phyloP scores from a whole-genome alignment of 1,284 basidiomycete genomes.

The Cryptococcus sp. region DNA sequence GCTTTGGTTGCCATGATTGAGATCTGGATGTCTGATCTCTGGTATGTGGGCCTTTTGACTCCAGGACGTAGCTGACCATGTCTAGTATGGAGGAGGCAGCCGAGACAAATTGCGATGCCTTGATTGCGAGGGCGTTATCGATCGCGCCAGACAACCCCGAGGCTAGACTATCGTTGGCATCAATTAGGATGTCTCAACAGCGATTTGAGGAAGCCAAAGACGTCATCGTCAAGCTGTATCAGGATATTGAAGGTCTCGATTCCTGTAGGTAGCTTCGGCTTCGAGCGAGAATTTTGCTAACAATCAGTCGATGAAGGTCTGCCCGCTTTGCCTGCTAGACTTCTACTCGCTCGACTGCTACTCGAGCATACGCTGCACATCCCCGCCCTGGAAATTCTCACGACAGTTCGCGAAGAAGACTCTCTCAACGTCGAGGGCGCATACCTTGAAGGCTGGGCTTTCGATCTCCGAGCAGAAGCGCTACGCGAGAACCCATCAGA shows the following conservation, averaged over 20 bases:
- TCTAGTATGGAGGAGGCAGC: slow-evolving; percentile 49
- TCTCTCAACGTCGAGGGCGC: slow-evolving; percentile 87
- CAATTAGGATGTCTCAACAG: slow-evolving; percentile 83
- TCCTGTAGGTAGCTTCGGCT: slow-evolving; percentile 52
- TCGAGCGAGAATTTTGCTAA: neutral
- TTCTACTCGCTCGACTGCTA: slow-evolving; percentile 74
- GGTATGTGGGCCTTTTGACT: slow-evolving; percentile 55
- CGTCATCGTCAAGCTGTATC: slow-evolving; percentile 66
- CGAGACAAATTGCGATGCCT: slow-evolving; percentile 66
- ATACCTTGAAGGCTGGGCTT: slow-evolving; percentile 94
- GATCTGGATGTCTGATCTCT: slow-evolving; percentile 95
- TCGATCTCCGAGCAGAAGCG: slow-evolving; percentile 59
- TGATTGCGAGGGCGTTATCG: slow-evolving; percentile 67
- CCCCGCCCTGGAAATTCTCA: slow-evolving; percentile 69
- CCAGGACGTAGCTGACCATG: neutral
- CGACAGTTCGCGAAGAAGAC: slow-evolving; percentile 74
- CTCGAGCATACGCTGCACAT: slow-evolving; percentile 71
- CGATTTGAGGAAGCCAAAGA: slow-evolving; percentile 72
- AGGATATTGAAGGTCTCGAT: slow-evolving; percentile 68
- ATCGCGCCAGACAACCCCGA: slow-evolving; percentile 73
- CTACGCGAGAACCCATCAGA: slow-evolving; percentile 23
- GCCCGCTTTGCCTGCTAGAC: slow-evolving; percentile 69
- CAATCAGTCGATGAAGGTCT: slow-evolving; percentile 60
- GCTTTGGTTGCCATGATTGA: slow-evolving; percentile 89
- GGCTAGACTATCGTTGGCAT: slow-evolving; percentile 74